Evolutionary conservation across 768 basidiomycete species (phyloP), one percentile per base, ranked within the genome.

Genomic region (Leccinum disarticulatum): DNA sequence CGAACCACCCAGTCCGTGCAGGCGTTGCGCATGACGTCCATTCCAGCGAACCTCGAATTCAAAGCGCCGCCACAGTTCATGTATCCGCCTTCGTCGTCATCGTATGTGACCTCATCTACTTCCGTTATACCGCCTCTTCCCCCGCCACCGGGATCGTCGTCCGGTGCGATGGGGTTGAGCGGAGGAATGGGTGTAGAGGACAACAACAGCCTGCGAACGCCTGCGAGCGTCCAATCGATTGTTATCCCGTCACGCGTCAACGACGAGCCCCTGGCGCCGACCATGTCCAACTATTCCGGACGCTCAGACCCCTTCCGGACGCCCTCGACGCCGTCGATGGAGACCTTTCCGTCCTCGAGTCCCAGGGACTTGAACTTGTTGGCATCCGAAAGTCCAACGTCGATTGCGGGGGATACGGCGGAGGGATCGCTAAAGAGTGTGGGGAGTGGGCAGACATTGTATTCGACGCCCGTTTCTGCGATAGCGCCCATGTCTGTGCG

Each of bases 1-100:
- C 80, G 80, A 27, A 75, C 76, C 25, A 72, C 77, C 27, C 65
- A 63, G 33, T 77, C 80, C 33, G 78, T 69, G 4, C 85, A 86
- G 58, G 59, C 65, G 13, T 61, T 71, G 9, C 69, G 69, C 19
- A 54, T 33, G 19, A 65, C 65, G 14, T 58, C 65, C 17, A 9
- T 69, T 27, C 66, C 63, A 19, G 46, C 65, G 5, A 55, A 65
- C 52, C 61, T 61, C n/a, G 62, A 68, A 19, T 35, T 51, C 25
- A 55, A 30, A 6, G 63, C 63, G 1, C 58, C 64, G 0, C 17
- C 50, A 1, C 65, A 66, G 15, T 70, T 73, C 61, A 9, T 62
- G 3, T 76, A 73, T 51, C 70, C 70, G 3, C 72, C 69, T 4
- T 65, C 55, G 8, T 31, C 63, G 4, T 36, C 19, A 8, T 19